Conservation (phyloP, 331 rosid species). For the Rhamnella rubrinervis region DNA sequence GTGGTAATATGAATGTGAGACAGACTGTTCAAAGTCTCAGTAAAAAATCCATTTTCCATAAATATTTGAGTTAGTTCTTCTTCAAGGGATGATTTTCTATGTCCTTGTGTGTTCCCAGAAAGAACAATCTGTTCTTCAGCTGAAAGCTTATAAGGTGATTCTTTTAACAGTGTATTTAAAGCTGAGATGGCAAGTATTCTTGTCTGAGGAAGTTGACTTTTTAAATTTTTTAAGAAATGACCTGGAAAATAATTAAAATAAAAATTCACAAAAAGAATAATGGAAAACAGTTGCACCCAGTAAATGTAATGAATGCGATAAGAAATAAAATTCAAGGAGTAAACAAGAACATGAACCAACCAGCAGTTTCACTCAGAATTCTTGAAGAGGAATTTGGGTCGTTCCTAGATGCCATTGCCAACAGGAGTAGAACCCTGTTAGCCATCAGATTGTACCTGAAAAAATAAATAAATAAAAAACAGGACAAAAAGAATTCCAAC, state of each 20-base stretch:
- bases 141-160: slow-evolving; percentile 87
- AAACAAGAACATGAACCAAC: slow-evolving; percentile 33
- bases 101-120: slow-evolving; percentile 46
- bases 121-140: slow-evolving; percentile 40
- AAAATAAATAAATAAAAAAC: neutral
- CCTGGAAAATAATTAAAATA: slow-evolving; percentile 48
- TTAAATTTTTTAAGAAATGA: slow-evolving; percentile 86
- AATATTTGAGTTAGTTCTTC: slow-evolving; percentile 78
- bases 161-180: slow-evolving; percentile 82
- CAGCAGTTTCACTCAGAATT: slow-evolving; percentile 91
- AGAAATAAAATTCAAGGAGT: slow-evolving; percentile 14
- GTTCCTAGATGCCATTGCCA: slow-evolving; percentile 89
- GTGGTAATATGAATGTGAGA: slow-evolving; percentile 89
- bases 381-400: slow-evolving; percentile 75
- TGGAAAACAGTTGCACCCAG: neutral
- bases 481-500: slow-evolving; percentile 2
- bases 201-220: slow-evolving; percentile 98
- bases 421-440: slow-evolving; percentile 81
- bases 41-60: slow-evolving; percentile 92
- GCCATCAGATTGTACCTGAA: slow-evolving; percentile 96
- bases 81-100: slow-evolving; percentile 78
- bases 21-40: slow-evolving; percentile 86
- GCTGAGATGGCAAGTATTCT: slow-evolving; percentile 98
- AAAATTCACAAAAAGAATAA: slow-evolving; percentile 13
- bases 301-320: slow-evolving; percentile 5